Base-by-base conservation (phyloP, 2,329 filamentous ascomycete species). In the Parastagonospora avenae region DNA sequence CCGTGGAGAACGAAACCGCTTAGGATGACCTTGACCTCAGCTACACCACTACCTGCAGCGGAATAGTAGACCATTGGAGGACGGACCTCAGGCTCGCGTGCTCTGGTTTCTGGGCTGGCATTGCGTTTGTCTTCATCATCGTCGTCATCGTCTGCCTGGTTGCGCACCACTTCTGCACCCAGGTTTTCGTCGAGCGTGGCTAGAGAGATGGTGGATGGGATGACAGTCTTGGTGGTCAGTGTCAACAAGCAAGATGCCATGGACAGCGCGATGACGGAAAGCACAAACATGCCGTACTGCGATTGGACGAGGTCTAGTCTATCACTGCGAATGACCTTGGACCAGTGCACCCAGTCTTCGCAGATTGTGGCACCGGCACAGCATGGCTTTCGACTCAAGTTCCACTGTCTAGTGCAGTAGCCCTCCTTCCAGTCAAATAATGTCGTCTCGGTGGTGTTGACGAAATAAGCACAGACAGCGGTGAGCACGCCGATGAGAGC, bases 1-100 rank as follows among this genome's bases (percentile, higher is more conserved):
- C 94, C 93, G 79, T 97, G 94, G 48, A 99, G 79, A 48, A 99
- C 93, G 67, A 97, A 99, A 5, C 94, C 94, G 65, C 92, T 97
- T n/a, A 97, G 83, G 51, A 97, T 97, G 52, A 97, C 94, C 59
- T 94, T 92, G 48, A 97, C 93, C 76, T 99, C 94, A 6, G 94
- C 94, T 10, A 99, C 94, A 63, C 94, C 94, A 74, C 92, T 96
- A 42, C 94, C 94, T 36, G 93, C 93, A 51, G 93, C 94, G 7
- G 94, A 92, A 73, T 97, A 99, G 74, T 96, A 99, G 4, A 93
- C 83, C 88, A 95, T 95, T 1, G 91, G 89, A 2, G 88, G 83
- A 0, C 79, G 74, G 2, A 66, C 50, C 14, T 72, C 67, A 28
- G 73, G 70, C 48, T 75, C 72, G 55, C 64, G 67, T 63, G 67